Evolutionary conservation across 768 basidiomycete species (phyloP).

Genomic region (Dendrothele bispora): DNA sequence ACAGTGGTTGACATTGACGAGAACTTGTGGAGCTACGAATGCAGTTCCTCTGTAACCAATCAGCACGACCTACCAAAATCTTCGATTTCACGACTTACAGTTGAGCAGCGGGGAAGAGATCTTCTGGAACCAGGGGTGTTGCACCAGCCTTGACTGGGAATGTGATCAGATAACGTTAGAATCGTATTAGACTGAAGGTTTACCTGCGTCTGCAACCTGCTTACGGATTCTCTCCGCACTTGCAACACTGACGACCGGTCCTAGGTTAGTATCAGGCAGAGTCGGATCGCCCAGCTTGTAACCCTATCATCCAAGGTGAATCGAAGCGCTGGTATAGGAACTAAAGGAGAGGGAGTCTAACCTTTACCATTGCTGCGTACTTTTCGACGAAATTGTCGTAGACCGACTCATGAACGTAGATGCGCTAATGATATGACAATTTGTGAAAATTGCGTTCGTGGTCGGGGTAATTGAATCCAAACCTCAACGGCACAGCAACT

Average conservation of each 20-base stretch:
- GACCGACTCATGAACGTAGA: constrained; percentile 88
- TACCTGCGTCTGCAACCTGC: constrained; percentile 84
- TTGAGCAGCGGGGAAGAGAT: constrained; percentile 65
- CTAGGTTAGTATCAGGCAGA: constrained; percentile 69
- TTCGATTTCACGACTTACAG: constrained; percentile 41
- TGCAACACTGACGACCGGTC: constrained; percentile 89
- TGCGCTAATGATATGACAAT: constrained; percentile 51
- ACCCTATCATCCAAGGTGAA: constrained; percentile 37
- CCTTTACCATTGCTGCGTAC: constrained; percentile 76
- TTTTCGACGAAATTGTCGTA: constrained; percentile 79
- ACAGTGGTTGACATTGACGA: constrained; percentile 89
- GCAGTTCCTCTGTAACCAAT: constrained; percentile 61
- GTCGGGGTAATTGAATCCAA: constrained; percentile 10
- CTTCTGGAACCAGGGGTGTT: constrained; percentile 67
- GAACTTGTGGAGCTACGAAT: constrained; percentile 88
- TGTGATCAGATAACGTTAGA: background rate
- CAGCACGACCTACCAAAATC: background rate
- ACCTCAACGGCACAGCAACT: constrained; percentile 95
- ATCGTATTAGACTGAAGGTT: constrained; percentile 16
- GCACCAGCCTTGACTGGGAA: constrained; percentile 74
- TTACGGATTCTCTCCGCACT: constrained; percentile 84
- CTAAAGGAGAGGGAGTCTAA: constrained; percentile 18
- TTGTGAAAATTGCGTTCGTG: background rate
- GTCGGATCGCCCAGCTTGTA: constrained; percentile 91
- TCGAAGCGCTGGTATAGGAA: background rate